Base-by-base conservation (phyloP, 2,329 filamentous ascomycete species). In the Beauveria brongniartii region DNA sequence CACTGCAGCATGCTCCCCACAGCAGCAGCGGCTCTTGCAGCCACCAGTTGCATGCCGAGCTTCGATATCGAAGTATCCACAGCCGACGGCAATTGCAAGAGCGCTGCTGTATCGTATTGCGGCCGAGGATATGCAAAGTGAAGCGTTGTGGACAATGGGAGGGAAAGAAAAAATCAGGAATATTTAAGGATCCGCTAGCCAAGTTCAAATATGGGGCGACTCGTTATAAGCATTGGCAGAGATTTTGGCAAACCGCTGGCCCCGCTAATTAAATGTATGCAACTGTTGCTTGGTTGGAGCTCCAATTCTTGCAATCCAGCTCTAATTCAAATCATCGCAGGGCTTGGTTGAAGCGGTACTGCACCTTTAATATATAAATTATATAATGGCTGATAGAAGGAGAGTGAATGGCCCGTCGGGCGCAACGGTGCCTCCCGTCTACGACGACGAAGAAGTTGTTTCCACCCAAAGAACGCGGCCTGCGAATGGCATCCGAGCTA, bases 341-440 rank as follows among this genome's bases (percentile, higher is more conserved):
- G n/a, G 16, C 7, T 40, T 44, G n/a, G 2, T 43, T 9, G 18
- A 16, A 24, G 10, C 30, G 22, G 14, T 18, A 44, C 18, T 22
- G 8, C 56, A 34, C 30, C 34, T 2, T 18, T n/a, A 8, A 18
- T 22, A 30, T 46, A 44, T 37, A 20, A 30, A 2, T 1, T 51
- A 48, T n/a, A 47, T 18, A 28, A 92, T 92, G 89, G 80, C 88
- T 61, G 94, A 99, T 73, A 85, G 92, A 73, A 87, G 93, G 76
- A 86, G 94, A 68, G 86, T 96, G 66, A 97, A 97, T 75, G 91
- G 91, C 5, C 94, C 94, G 7, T 80, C 86, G 46, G 90, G 90
- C 58, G 84, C 85, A 30, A 97, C 92, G 9, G 76, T 82, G 40
- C 83, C 91, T 18, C 91, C 92, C 1, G 76, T 91, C 3, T 97